A percentile compares a stretch with the other conserved stretches of the same genome.
Evolutionary conservation across 192 early-diverging fungal genomes (phyloP).

Genomic region (Umbelopsis sp.): DNA sequence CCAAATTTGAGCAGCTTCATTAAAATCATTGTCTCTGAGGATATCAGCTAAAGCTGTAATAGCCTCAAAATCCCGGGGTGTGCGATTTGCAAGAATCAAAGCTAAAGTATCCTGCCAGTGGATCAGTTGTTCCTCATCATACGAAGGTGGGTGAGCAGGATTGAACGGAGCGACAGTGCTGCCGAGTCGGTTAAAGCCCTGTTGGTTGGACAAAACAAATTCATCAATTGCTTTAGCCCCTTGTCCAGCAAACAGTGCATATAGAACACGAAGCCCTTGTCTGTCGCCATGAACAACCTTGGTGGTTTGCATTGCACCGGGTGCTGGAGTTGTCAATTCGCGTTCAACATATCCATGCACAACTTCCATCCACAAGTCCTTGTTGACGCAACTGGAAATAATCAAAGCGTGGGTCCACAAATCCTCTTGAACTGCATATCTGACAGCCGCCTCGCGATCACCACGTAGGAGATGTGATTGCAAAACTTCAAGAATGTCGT

Average conservation of each 20-base stretch:
- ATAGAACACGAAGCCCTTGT: slow-evolving; percentile 61
- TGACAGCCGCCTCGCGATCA: slow-evolving; percentile 60
- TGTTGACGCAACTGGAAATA: slow-evolving; percentile 85
- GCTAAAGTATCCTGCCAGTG: slow-evolving; percentile 78
- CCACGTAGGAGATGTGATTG: slow-evolving; percentile 62
- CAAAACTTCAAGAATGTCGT: slow-evolving; percentile 56
- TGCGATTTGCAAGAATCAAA: slow-evolving; percentile 86
- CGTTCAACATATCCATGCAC: slow-evolving; percentile 69
- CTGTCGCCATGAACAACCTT: slow-evolving; percentile 36
- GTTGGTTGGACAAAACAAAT: slow-evolving; percentile 25
- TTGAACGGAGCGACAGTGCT: not conserved
- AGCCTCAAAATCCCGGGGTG: slow-evolving; percentile 67
- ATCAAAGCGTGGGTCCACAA: slow-evolving; percentile 93
- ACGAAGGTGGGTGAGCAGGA: not conserved
- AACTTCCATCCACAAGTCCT: slow-evolving; percentile 81
- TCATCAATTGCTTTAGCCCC: slow-evolving; percentile 46
- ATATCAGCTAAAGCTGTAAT: slow-evolving; percentile 82
- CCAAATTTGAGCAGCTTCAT: slow-evolving; percentile 81
- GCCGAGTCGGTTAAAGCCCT: slow-evolving; percentile 15
- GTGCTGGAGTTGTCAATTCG: slow-evolving; percentile 45
- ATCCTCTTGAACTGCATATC: slow-evolving; percentile 44
- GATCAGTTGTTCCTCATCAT: slow-evolving; percentile 37
- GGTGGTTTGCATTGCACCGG: slow-evolving; percentile 2
- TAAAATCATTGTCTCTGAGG: slow-evolving; percentile 56
- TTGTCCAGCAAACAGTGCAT: slow-evolving; percentile 69